Evolutionary conservation across 2,329 filamentous ascomycete genomes (phyloP).

Genomic region (Talaromyces sp.): DNA sequence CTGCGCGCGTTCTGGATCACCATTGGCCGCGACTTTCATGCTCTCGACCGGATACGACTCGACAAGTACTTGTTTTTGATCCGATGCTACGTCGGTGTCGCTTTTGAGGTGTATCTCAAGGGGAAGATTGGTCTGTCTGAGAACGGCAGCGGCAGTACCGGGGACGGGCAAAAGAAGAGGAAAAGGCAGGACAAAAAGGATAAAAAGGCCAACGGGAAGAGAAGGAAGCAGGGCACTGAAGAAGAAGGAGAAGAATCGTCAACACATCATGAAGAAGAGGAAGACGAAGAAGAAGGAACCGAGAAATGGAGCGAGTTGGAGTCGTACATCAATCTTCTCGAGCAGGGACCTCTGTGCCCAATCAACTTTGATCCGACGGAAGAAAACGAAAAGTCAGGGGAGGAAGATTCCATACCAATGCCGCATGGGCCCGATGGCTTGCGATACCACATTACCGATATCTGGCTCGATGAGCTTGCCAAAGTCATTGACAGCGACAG

Average conservation of each 20-base stretch:
- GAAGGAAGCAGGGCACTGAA: conserved; percentile 13
- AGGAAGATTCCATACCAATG: conserved; percentile 19
- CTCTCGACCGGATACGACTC: conserved; percentile 69
- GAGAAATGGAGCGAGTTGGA: conserved; percentile 29
- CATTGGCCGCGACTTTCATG: conserved; percentile 63
- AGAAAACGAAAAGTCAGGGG: conserved; percentile 16
- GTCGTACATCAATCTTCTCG: conserved; percentile 34
- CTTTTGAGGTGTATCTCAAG: conserved; percentile 47
- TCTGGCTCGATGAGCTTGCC: conserved; percentile 87
- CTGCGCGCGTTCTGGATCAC: conserved; percentile 67
- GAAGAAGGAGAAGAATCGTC: conserved; percentile 12
- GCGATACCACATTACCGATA: conserved; percentile 78
- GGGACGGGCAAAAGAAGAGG: conserved; percentile 28
- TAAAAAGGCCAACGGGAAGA: conserved; percentile 14
- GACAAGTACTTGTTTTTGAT: conserved; percentile 91
- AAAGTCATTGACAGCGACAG: conserved; percentile 49
- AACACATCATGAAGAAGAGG: conserved; percentile 2
- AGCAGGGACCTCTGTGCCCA: conserved; percentile 35
- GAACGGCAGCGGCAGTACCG: conserved; percentile 6
- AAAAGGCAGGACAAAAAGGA: conserved; percentile 18
- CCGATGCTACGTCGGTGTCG: conserved; percentile 69
- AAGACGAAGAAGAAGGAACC: conserved; percentile 6
- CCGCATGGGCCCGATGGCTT: conserved; percentile 72
- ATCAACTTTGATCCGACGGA: conserved; percentile 31
- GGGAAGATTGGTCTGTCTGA: conserved; percentile 12